A percentile compares a stretch with the other conserved stretches of the same genome.
These are phyloP conservation scores for Acanthamoeba triangularis DNA, from an alignment of 208 protist species.

Conservation along the genomic window DNA sequence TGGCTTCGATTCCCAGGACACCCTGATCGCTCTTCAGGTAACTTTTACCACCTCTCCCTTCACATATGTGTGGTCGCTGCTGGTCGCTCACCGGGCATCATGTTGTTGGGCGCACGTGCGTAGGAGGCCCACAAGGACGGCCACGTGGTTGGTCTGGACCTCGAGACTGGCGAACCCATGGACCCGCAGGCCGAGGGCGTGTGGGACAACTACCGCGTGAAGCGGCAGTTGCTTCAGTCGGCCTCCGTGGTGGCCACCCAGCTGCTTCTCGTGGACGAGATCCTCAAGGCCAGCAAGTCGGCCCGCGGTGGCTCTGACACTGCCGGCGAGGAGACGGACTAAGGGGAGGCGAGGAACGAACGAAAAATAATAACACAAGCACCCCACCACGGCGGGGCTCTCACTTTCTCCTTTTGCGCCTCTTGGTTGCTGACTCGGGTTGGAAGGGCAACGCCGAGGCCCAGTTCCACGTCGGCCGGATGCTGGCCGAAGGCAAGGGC, in stretches of 20 bases:
- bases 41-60: not conserved
- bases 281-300: constrained; percentile 98
- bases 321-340: constrained; percentile 34
- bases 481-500: constrained; percentile 31
- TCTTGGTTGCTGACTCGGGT: no score
- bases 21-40: constrained; percentile 97
- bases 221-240: constrained; percentile 98
- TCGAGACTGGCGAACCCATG: constrained; percentile 98
- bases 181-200: constrained; percentile 97
- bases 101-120: not conserved
- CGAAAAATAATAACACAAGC: no score
- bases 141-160: constrained; percentile 95
- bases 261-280: constrained; percentile 99
- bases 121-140: constrained; percentile 87
- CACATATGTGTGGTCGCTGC: not conserved
- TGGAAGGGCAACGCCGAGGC: constrained; percentile 58
- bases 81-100: not conserved
- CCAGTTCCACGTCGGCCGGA: constrained; percentile 52
- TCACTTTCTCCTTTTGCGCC: no score
- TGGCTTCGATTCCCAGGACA: constrained; percentile 98
- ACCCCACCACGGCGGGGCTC: no score
- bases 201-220: constrained; percentile 99
- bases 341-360: not conserved
- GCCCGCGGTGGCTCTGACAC: constrained; percentile 5
- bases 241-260: constrained; percentile 98